Percentiles rank a stretch among this genome's conserved stretches.
Conservation (phyloP, 306 rosid genomes). For the Medicago arabica region DNA sequence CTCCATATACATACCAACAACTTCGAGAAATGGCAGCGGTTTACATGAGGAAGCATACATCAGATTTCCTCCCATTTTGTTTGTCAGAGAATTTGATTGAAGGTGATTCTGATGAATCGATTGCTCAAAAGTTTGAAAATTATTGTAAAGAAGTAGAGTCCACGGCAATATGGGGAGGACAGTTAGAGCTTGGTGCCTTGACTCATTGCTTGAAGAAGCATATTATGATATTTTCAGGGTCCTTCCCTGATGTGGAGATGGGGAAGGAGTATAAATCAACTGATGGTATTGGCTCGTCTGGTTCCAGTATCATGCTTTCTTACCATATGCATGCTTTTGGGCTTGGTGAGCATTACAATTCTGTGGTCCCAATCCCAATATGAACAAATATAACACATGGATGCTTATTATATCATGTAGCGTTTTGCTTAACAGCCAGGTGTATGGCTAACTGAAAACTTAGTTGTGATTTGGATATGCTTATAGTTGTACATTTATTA, state of each 20-base stretch:
- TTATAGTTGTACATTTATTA: constrained; percentile 46
- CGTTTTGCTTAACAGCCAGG: constrained; percentile 33
- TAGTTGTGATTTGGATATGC: constrained; percentile 41
- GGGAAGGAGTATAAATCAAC: constrained; percentile 84
- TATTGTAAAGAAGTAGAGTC: constrained; percentile 89
- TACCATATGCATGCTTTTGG: constrained; percentile 96
- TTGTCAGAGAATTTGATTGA: constrained; percentile 66
- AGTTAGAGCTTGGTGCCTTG: constrained; percentile 91
- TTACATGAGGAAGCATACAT: constrained; percentile 72
- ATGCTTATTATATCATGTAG: constrained; percentile 40
- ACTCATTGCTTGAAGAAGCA: constrained; percentile 82
- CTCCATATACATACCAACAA: constrained; percentile 72
- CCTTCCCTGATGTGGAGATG: constrained; percentile 98
- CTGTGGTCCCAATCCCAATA: constrained; percentile 72
- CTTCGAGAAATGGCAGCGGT: constrained; percentile 83
- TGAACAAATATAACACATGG: constrained; percentile 32
- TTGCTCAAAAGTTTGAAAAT: constrained; percentile 66
- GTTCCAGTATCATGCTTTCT: constrained; percentile 73
- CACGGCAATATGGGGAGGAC: constrained; percentile 98
- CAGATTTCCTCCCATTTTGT: constrained; percentile 81
- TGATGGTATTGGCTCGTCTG: constrained; percentile 39
- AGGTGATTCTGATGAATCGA: constrained; percentile 58
- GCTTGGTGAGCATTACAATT: constrained; percentile 94
- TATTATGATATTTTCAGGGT: constrained; percentile 86
- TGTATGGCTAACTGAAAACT: constrained; percentile 41